These are phyloP conservation scores for Ustilaginoidea virens DNA, from an alignment of 2,329 filamentous ascomycete genomes.

Conservation along the genomic window DNA sequence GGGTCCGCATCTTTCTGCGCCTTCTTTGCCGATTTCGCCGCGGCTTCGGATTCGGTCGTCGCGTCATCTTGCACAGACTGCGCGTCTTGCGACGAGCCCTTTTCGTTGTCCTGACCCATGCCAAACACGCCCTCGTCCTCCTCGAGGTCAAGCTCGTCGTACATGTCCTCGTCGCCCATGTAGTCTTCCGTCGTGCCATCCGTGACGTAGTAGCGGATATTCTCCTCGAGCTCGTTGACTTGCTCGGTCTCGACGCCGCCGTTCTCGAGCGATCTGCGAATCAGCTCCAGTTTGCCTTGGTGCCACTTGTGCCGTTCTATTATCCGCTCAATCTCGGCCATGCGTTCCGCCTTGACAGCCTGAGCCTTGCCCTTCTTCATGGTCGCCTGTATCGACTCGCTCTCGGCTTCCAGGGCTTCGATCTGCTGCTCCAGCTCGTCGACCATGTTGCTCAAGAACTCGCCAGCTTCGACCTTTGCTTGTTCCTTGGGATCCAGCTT, in stretches of 20 bases:
- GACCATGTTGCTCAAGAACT: slow-evolving; percentile 76
- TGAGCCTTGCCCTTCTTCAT: slow-evolving; percentile 95
- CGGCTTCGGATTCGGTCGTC: slow-evolving; percentile 36
- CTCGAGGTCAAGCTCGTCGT: slow-evolving; percentile 83
- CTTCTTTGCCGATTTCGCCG: slow-evolving; percentile 35
- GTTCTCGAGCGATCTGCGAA: slow-evolving; percentile 83
- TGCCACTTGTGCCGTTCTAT: slow-evolving; percentile 97
- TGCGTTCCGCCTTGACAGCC: slow-evolving; percentile 64
- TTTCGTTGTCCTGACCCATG: slow-evolving; percentile 65
- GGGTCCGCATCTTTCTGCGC: slow-evolving; percentile 42
- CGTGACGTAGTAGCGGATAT: slow-evolving; percentile 88
- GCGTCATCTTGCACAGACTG: slow-evolving; percentile 82
- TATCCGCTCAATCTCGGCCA: slow-evolving; percentile 69
- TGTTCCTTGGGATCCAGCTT: slow-evolving; percentile 97
- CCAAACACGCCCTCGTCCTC: slow-evolving; percentile 85
- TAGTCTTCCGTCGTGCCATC: slow-evolving; percentile 82
- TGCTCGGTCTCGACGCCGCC: slow-evolving; percentile 77
- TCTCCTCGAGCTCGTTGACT: slow-evolving; percentile 78
- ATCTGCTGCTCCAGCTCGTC: slow-evolving; percentile 91
- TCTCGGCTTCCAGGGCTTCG: slow-evolving; percentile 80
- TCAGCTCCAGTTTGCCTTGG: slow-evolving; percentile 77
- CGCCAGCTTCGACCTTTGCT: slow-evolving; percentile 75
- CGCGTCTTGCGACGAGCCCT: slow-evolving; percentile 85
- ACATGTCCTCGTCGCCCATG: slow-evolving; percentile 86
- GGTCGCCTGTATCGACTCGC: slow-evolving; percentile 69